Percentiles rank a stretch among this genome's conserved stretches.
Evolutionary conservation across 2,329 filamentous ascomycete species (phyloP).

Genomic region (Geosmithia putterillii): DNA sequence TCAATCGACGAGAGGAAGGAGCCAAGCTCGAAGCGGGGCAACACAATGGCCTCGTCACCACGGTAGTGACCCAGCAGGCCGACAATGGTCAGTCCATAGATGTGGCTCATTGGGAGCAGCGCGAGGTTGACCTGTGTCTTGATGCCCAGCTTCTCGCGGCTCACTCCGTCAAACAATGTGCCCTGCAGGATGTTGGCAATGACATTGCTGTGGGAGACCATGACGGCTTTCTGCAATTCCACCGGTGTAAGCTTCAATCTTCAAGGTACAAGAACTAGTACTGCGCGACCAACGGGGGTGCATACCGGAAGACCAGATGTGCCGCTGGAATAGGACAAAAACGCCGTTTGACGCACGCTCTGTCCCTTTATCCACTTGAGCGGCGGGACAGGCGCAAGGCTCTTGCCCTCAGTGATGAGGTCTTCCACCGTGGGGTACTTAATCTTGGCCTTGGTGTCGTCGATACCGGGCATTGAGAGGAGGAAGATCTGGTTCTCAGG

Average conservation of each 20-base stretch:
- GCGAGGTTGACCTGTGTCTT: slow-evolving; percentile 42
- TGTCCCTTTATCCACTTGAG: slow-evolving; percentile 52
- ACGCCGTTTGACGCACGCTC: slow-evolving; percentile 56
- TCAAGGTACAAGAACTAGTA: fast-evolving
- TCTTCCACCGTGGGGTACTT: slow-evolving; percentile 55
- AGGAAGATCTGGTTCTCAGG: slow-evolving; percentile 55
- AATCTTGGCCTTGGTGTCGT: slow-evolving; percentile 27
- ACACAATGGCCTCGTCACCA: slow-evolving; percentile 60
- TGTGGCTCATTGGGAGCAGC: slow-evolving; percentile 70
- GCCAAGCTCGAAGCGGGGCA: slow-evolving; percentile 66
- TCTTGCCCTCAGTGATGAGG: slow-evolving; percentile 47
- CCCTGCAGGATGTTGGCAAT: slow-evolving; percentile 65
- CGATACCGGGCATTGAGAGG: slow-evolving; percentile 51
- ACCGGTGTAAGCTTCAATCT: slow-evolving; percentile 2
- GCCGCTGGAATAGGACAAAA: slow-evolving; percentile 69
- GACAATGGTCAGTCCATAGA: slow-evolving; percentile 65
- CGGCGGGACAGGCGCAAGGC: slow-evolving; percentile 37
- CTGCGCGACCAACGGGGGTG: no score
- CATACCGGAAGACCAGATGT: slow-evolving; percentile 65
- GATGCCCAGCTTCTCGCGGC: slow-evolving; percentile 28
- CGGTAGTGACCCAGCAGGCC: slow-evolving; percentile 53
- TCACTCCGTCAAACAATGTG: slow-evolving; percentile 25
- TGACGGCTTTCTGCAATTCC: slow-evolving; percentile 63
- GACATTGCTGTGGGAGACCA: slow-evolving; percentile 69
- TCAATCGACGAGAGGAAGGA: slow-evolving; percentile 52